phyloP scores from a whole-genome alignment of 2,329 filamentous ascomycete genomes.

The Colletotrichum lupini region DNA sequence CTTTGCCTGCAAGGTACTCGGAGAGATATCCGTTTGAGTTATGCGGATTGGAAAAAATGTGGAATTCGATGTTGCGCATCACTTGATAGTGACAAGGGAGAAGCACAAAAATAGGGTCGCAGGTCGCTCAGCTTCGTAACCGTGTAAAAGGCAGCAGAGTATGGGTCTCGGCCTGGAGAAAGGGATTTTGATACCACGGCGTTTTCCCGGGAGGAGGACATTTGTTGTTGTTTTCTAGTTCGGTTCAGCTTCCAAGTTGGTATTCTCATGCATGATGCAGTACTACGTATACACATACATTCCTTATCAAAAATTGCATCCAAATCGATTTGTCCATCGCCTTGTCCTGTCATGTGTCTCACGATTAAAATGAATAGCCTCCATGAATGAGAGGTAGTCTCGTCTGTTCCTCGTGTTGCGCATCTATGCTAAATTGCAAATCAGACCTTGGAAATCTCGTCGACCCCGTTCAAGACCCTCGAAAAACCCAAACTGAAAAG shows the following conservation, averaged over 20 bases:
- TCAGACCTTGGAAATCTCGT: neutral
- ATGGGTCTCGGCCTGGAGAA: neutral
- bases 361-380: neutral
- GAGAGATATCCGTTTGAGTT: neutral
- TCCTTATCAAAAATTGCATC: neutral
- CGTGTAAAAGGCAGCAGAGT: neutral
- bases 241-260: neutral
- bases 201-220: neutral
- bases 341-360: neutral
- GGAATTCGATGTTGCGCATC: neutral
- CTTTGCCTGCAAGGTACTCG: neutral
- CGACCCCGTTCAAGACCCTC: neutral
- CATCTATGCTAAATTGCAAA: neutral
- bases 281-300: neutral
- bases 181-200: constrained; percentile 28
- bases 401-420: neutral
- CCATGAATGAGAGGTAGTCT: neutral
- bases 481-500: neutral
- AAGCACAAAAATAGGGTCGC: neutral
- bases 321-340: neutral
- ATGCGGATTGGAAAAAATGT: neutral
- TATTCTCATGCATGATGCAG: neutral
- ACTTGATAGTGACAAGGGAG: neutral
- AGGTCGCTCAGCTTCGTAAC: neutral
- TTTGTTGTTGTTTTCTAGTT: neutral